phyloP scores from a whole-genome alignment of 192 early-diverging fungal species.

The Chytriomyces hyalinus region DNA sequence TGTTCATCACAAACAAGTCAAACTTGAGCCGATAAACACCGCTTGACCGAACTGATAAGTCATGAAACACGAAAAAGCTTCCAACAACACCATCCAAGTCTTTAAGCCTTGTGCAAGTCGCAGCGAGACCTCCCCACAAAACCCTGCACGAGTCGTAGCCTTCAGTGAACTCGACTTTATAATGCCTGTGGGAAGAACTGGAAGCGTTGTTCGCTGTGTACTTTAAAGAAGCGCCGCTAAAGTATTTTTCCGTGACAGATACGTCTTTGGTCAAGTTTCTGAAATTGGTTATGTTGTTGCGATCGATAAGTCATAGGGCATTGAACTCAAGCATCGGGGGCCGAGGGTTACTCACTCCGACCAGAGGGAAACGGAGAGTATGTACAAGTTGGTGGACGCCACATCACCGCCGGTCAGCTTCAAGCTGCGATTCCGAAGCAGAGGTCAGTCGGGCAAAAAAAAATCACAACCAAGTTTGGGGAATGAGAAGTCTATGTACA shows the following conservation, averaged over 20 bases:
- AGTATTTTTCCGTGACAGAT: neutral
- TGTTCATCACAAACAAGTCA: conserved; percentile 27
- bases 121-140: conserved; percentile 38
- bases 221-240: no score
- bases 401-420: neutral
- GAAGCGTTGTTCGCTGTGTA: neutral
- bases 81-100: conserved; percentile 43
- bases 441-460: neutral
- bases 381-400: neutral
- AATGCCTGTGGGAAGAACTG: neutral
- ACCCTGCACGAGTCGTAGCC: conserved; percentile 5
- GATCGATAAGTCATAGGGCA: no score
- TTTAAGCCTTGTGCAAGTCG: conserved; percentile 10
- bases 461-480: neutral
- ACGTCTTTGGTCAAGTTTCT: neutral
- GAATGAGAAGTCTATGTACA: neutral
- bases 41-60: conserved; percentile 50
- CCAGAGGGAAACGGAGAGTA: conserved; percentile 18
- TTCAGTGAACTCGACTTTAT: conserved; percentile 10
- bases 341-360: neutral
- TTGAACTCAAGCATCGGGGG: neutral
- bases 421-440: neutral
- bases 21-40: conserved; percentile 50
- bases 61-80: conserved; percentile 56
- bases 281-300: neutral